Conservation (phyloP, 495 filamentous ascomycete genomes). For the Chaetomium cochliodes region DNA sequence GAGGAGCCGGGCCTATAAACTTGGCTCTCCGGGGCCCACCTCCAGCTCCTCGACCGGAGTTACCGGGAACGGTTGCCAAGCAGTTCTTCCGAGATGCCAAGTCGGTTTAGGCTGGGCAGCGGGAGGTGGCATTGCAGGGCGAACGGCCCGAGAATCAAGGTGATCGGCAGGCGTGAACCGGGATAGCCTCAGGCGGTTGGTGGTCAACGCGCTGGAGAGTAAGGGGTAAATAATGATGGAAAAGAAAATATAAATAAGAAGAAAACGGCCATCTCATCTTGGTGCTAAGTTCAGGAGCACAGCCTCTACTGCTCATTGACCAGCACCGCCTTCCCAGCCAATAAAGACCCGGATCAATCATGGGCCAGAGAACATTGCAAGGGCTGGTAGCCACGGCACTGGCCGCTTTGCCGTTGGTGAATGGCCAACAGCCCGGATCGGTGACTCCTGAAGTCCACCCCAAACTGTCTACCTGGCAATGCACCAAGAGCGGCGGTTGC, state of each 20-base stretch:
- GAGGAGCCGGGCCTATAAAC: background rate
- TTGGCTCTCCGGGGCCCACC: background rate
- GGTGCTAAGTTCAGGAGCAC: background rate
- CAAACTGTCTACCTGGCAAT: slow-evolving; percentile 47
- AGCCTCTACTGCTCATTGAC: background rate
- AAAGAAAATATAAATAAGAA: background rate
- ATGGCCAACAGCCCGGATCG: slow-evolving; percentile 31
- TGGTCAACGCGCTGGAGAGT: background rate
- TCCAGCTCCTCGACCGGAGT: background rate
- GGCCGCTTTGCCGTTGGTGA: background rate
- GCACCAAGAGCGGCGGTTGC: slow-evolving; percentile 50
- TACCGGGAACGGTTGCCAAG: slow-evolving; percentile 2
- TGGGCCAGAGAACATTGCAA: background rate
- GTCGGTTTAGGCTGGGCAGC: background rate
- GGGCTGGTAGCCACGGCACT: background rate
- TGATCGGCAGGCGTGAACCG: background rate
- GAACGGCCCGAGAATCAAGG: background rate
- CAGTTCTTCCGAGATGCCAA: background rate
- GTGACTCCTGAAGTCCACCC: slow-evolving; percentile 52
- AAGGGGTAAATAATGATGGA: background rate
- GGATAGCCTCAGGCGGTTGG: background rate
- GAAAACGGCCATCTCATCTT: background rate
- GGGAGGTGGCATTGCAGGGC: background rate
- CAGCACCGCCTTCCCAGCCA: background rate
- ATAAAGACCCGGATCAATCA: background rate